Evolutionary conservation across 441 rosid species (phyloP), one percentile per base, ranked within the genome.

Genomic region (Euphorbia schlechtendalii): DNA sequence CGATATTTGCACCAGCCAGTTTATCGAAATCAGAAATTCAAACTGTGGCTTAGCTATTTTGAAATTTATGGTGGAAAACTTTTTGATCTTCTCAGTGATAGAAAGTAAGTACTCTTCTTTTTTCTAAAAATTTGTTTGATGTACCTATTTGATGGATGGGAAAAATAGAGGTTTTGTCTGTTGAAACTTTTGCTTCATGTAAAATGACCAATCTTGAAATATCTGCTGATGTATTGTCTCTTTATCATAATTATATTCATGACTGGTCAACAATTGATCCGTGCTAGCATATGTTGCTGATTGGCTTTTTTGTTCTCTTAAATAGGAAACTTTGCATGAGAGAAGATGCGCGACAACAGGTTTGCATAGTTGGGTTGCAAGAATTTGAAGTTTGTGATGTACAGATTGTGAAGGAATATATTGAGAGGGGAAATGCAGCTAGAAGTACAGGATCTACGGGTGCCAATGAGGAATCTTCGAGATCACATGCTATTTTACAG

Each of bases 11-110:
- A 78, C 76, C 96, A 92, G 77, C 97, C 98, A 69, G 80, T 73
- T 70, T 92, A 95, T 72, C 84, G 82, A 27, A 85, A 86, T 75
- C 97, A 95, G 82, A 81, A 74, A 78, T 89, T 89, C 72, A 92
- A 88, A 80, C 76, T 95, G 77, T 95, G 98, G 98, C 98, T 95
- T 71, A 86, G 97, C 73, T 95, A 74, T 75, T 95, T 95, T 63
- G 99, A 95, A 81, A 95, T 95, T 68, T 95, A 92, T 69, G 99
- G 99, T 53, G 99, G 99, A 69, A 95, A 95, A 69, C 89, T 95
- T 63, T 95, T 72, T 56, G 99, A 95, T 76, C 98, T 95, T 76
- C 96, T 95, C 59, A 77, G 81, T 69, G 98, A 95, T 43, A 86
- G 96, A 77, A 95, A 85, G 97, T 91, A 64, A 78, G 88, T 77